Evolutionary conservation across 306 rosid genomes (phyloP).

Genomic region (Pterocarpus santalinus): DNA sequence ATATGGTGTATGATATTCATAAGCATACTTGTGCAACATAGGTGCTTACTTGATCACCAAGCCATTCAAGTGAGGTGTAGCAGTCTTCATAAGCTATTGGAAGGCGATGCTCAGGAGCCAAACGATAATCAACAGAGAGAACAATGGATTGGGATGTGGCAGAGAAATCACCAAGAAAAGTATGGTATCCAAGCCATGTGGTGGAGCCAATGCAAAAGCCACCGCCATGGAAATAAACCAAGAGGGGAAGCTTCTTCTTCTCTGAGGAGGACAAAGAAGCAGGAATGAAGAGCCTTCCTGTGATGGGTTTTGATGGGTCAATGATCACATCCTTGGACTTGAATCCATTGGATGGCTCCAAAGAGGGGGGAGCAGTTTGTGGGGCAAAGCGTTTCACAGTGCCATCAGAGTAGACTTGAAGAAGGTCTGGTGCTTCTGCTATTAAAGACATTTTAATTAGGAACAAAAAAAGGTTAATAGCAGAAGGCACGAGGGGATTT

Average conservation of each 20-base stretch:
- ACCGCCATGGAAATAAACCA: conserved; percentile 91
- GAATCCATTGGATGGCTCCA: conserved; percentile 51
- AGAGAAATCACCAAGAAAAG: conserved; percentile 69
- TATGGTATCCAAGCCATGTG: conserved; percentile 83
- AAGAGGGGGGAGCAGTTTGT: conserved; percentile 50
- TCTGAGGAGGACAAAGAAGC: not conserved
- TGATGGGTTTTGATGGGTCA: conserved; percentile 62
- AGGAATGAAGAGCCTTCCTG: conserved; percentile 80
- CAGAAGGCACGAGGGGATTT: not conserved
- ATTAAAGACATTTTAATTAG: conserved; percentile 58
- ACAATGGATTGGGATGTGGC: conserved; percentile 60
- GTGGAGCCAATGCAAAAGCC: conserved; percentile 95
- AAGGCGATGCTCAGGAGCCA: conserved; percentile 83
- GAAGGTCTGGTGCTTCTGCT: conserved; percentile 71
- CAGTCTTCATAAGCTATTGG: conserved; percentile 83
- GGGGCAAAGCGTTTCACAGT: conserved; percentile 74
- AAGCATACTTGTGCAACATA: not conserved
- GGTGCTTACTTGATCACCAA: conserved; percentile 43
- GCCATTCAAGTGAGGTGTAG: conserved; percentile 72
- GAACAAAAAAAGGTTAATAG: not conserved
- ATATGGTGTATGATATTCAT: too few species aligned
- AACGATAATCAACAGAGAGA: conserved; percentile 80
- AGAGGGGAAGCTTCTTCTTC: conserved; percentile 56
- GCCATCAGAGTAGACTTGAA: conserved; percentile 74
- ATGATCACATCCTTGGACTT: conserved; percentile 72